These are phyloP conservation scores for Closterium sp. DNA, from an alignment of 139 green algal genomes.

Conservation along the genomic window DNA sequence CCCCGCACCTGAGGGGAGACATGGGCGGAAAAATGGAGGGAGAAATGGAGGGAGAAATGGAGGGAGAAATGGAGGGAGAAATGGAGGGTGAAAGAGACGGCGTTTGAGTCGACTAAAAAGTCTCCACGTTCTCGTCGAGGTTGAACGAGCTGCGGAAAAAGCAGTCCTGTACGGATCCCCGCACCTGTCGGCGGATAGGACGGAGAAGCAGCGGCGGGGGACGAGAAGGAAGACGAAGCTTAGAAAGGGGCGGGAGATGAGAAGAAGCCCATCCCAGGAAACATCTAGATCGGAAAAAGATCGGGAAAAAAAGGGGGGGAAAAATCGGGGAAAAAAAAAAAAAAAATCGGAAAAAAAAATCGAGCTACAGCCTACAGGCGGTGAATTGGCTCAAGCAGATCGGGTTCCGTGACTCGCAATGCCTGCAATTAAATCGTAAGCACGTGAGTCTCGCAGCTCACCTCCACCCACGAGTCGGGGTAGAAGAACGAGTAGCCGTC, in stretches of 20 bases:
- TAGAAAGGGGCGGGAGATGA: too few relatives aligned
- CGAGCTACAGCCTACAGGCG: too few relatives aligned
- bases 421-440: too few relatives aligned
- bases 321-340: too few relatives aligned
- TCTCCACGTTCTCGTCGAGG: constrained; percentile 73
- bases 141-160: constrained; percentile 72
- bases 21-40: neutral
- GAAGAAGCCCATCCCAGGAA: neutral
- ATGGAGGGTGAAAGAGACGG: too few relatives aligned
- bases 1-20: constrained; percentile 38
- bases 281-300: neutral
- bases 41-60: too few relatives aligned
- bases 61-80: too few relatives aligned
- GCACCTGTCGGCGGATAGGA: neutral
- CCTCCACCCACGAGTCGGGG: too few relatives aligned
- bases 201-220: neutral
- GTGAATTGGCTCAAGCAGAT: neutral
- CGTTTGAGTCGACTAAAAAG: neutral
- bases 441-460: too few relatives aligned
- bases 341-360: too few relatives aligned
- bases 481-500: constrained; percentile 30
- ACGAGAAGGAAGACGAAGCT: neutral
- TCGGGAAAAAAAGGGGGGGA: too few relatives aligned
- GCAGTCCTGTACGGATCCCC: constrained; percentile 22
- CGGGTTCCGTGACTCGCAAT: too few relatives aligned